Conservation (phyloP, 2,329 filamentous ascomycete genomes). For the Tolypocladium pustulatum region DNA sequence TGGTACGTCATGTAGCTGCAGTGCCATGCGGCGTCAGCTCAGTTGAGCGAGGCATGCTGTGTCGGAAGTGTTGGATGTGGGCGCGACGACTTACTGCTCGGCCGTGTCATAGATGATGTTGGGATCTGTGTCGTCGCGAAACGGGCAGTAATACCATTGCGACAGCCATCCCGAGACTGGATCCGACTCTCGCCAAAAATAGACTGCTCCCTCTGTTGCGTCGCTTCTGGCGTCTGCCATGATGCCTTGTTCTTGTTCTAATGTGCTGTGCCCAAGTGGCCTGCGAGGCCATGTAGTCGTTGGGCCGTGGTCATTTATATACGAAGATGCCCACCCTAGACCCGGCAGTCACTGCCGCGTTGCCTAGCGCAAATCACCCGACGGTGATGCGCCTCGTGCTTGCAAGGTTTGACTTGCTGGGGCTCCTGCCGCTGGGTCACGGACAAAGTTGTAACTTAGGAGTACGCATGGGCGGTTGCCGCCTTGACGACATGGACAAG, state of each 20-base stretch:
- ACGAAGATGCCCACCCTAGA: background rate
- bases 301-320: background rate
- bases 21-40: no score
- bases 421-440: background rate
- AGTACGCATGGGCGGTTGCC: background rate
- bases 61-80: no score
- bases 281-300: background rate
- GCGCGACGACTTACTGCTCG: slow-evolving; percentile 39
- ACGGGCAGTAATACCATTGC: slow-evolving; percentile 49
- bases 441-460: background rate
- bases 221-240: background rate
- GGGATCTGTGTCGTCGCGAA: slow-evolving; percentile 26
- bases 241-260: background rate
- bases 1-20: slow-evolving; percentile 44
- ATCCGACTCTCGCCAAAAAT: slow-evolving; percentile 39
- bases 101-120: slow-evolving; percentile 34
- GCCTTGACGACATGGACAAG: background rate
- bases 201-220: slow-evolving; percentile 17
- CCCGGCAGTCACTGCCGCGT: background rate
- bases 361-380: no score
- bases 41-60: no score
- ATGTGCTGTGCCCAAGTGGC: background rate
- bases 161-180: slow-evolving; percentile 43
- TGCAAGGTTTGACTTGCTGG: background rate
- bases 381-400: background rate